phyloP scores from a whole-genome alignment of 768 basidiomycete species.

The Baorangia bicolor region DNA sequence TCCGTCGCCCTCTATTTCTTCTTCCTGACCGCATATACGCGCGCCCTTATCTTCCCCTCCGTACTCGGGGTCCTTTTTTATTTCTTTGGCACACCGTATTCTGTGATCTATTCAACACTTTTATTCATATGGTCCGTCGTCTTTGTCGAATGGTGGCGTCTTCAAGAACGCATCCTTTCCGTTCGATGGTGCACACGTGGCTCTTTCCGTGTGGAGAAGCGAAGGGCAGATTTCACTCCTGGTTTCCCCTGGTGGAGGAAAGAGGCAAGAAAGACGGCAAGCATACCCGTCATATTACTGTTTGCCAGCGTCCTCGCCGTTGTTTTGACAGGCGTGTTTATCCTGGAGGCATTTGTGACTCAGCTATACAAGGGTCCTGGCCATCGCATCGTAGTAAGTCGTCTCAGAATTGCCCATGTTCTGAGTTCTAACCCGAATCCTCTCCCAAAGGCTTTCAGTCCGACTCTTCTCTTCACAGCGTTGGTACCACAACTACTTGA shows the following conservation, averaged over 20 bases:
- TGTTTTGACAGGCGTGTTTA: conserved; percentile 78
- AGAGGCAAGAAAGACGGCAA: conserved; percentile 64
- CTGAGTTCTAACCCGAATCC: background rate
- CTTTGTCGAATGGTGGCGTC: conserved; percentile 92
- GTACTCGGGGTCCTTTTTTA: conserved; percentile 66
- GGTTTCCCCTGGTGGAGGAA: conserved; percentile 72
- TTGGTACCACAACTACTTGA: conserved; percentile 79
- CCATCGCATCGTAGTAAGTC: conserved; percentile 69
- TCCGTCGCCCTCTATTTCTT: conserved; percentile 84
- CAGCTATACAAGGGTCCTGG: conserved; percentile 88
- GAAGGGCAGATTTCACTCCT: conserved; percentile 56
- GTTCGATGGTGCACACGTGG: conserved; percentile 81
- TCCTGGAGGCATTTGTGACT: conserved; percentile 88
- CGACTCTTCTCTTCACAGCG: conserved; percentile 79
- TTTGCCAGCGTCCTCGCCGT: conserved; percentile 70
- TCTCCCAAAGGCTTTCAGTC: conserved; percentile 61
- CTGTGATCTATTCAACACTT: conserved; percentile 69
- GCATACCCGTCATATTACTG: conserved; percentile 67
- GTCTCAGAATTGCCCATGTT: background rate
- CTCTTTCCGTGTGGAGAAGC: conserved; percentile 72
- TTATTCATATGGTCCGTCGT: conserved; percentile 81
- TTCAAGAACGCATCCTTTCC: conserved; percentile 80
- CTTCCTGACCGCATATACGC: conserved; percentile 84
- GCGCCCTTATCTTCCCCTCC: conserved; percentile 75
- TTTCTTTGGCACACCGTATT: conserved; percentile 70